Percentiles rank a stretch among this genome's conserved stretches.
phyloP scores from a whole-genome alignment of 768 basidiomycete species.

The Phallus indusiatus region DNA sequence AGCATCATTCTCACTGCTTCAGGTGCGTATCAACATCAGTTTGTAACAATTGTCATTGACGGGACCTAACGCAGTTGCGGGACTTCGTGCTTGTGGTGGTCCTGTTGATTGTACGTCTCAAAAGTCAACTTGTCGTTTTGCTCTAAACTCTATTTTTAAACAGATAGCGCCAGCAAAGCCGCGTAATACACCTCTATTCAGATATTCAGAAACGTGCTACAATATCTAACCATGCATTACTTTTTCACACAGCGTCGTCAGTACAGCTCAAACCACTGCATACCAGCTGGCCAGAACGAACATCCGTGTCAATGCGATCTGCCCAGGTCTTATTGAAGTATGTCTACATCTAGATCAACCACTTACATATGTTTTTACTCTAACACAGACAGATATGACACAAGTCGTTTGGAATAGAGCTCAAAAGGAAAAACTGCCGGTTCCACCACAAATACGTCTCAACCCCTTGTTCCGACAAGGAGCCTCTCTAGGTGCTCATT shows the following conservation, averaged over 20 bases:
- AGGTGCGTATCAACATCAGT: constrained; percentile 31
- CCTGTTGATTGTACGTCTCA: constrained; percentile 60
- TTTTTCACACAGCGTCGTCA: constrained; percentile 66
- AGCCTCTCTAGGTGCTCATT: constrained; percentile 63
- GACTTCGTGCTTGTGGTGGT: constrained; percentile 75
- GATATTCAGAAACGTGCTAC: neutral
- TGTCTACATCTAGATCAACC: constrained; percentile 1
- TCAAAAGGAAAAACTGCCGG: constrained; percentile 60
- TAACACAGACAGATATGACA: constrained; percentile 72
- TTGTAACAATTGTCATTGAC: neutral
- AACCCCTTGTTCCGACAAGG: constrained; percentile 79
- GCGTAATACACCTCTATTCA: constrained; percentile 49
- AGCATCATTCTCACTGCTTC: constrained; percentile 88
- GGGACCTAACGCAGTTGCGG: constrained; percentile 47
- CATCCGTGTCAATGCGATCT: constrained; percentile 83
- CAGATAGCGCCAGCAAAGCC: constrained; percentile 89
- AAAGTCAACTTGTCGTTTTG: constrained; percentile 1
- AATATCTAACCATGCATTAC: neutral
- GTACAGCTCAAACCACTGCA: constrained; percentile 71
- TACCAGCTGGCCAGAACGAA: constrained; percentile 76
- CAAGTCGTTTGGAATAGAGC: constrained; percentile 66
- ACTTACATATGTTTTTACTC: neutral
- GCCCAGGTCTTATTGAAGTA: constrained; percentile 80
- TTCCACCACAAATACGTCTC: constrained; percentile 67
- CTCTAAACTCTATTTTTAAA: constrained; percentile 15